Evolutionary conservation across 139 green algal species (phyloP).

Genomic region (Yamagishiella unicocca): DNA sequence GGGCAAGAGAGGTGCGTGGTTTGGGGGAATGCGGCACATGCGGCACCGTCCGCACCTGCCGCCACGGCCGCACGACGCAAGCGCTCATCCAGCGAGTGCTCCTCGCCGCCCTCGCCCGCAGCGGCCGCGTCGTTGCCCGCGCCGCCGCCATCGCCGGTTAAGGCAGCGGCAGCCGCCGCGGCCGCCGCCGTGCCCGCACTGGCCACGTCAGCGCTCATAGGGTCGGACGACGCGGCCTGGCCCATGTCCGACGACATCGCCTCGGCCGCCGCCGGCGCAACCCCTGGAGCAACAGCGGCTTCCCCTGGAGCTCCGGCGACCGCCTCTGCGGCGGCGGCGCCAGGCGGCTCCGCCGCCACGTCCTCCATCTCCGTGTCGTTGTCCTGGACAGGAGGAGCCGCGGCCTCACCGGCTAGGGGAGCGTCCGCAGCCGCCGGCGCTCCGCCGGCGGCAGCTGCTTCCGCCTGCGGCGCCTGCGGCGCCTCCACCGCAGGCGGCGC

Average conservation of each 20-base stretch:
- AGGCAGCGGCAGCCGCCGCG: constrained; percentile 17
- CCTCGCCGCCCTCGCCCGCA: neutral
- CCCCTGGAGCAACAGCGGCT: neutral
- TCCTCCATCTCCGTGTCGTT: constrained; percentile 46
- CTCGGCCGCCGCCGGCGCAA: neutral
- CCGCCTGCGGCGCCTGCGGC: neutral
- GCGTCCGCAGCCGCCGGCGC: neutral
- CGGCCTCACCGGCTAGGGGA: neutral
- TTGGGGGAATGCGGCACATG: no score
- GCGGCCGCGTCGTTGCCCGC: neutral
- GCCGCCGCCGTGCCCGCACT: constrained; percentile 18
- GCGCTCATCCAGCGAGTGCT: constrained; percentile 21
- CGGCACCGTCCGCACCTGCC: constrained; percentile 6
- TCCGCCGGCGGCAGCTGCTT: neutral
- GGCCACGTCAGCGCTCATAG: constrained; percentile 42
- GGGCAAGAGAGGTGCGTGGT: no score
- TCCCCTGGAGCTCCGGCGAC: neutral
- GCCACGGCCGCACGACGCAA: constrained; percentile 51
- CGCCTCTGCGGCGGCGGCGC: neutral
- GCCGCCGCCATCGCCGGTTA: neutral
- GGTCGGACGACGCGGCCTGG: constrained; percentile 1
- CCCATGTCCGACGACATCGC: neutral
- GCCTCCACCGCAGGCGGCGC: neutral
- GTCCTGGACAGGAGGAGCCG: neutral
- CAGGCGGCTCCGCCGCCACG: neutral